Evolutionary conservation across 148 eudicot genomes (phyloP), one percentile per base, ranked within the genome.

Genomic region (Nepenthes mirabilis): DNA sequence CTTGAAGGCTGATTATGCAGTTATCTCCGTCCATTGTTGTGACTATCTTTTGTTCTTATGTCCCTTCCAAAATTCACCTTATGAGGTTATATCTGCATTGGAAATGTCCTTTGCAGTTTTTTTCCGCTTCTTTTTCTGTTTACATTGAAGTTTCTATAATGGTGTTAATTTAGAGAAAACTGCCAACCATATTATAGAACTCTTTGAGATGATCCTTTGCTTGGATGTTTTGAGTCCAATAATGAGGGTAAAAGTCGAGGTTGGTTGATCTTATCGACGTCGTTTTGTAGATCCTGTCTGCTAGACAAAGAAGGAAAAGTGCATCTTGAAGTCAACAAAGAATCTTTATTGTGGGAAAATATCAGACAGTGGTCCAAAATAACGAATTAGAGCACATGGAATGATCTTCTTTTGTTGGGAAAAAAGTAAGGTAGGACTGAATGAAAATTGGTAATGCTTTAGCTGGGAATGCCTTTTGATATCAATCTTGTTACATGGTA

Each of bases 161-260:
- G 37, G 14, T 35, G 34, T 35, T 49, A 60, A 58, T 74, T 67
- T 77, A 94, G 99, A 76, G 95, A 95, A 68, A 86, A 88, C 37
- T 89, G 80, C 76, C 97, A 94, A 82, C 99, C 99, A 37, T 94
- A 65, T 62, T 94, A 97, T 71, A 69, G 86, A 71, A 78, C 91
- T 62, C 93, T 90, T 69, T 95, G 97, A 5, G 88, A 89, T 72
- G 80, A 94, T 75, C 90, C 97, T 47, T 73, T 94, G 75, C 86
- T 94, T 57, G 86, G 86, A 68, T 94, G 99, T 77, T 89, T 94
- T 57, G 80, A 79, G 45, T 49, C 74, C 43, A 67, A 67, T 43
- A 58, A 71, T 60, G 83, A 61, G 62, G 71, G 78, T 56, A 73
- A 69, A 61, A 58, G 84, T 65, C 70, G 71, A 79, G 99, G 99